phyloP scores from a whole-genome alignment of 345 rosid species.

The Corymbia maculata region DNA sequence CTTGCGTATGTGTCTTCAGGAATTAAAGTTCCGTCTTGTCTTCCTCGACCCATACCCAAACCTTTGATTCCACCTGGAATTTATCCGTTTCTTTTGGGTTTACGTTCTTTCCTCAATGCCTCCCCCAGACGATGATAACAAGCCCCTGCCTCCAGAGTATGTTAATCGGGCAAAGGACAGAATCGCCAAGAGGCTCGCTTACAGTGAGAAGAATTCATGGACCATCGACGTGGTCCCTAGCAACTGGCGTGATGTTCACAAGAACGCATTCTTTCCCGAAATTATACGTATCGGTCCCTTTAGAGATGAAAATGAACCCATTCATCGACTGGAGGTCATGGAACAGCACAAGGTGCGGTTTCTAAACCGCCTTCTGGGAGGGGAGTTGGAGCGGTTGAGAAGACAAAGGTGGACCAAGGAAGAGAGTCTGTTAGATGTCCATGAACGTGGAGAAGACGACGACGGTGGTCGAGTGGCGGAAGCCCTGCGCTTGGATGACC shows the following conservation, averaged over 20 bases:
- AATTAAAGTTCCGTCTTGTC: not conserved
- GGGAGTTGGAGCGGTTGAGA: not conserved
- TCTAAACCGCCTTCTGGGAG: not conserved
- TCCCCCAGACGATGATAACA: not conserved
- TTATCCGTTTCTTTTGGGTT: not conserved
- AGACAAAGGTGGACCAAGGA: too few relatives aligned
- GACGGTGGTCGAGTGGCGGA: not conserved
- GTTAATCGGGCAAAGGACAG: too few relatives aligned
- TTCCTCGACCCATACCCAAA: not conserved
- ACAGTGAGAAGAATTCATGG: not conserved
- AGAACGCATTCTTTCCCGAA: not conserved
- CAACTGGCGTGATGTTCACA: not conserved
- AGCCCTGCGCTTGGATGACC: not conserved
- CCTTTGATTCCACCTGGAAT: not conserved
- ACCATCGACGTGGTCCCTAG: not conserved
- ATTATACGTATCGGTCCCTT: not conserved
- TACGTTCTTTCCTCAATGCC: not conserved
- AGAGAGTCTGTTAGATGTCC: not conserved
- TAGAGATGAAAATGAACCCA: too few relatives aligned
- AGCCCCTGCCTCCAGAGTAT: not conserved
- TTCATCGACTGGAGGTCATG: not conserved
- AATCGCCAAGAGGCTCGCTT: not conserved
- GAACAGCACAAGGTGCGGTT: slow-evolving; percentile 1
- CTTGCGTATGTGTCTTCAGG: not conserved
- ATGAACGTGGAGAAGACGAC: not conserved